Evolutionary conservation across 805 yeast genomes (phyloP), one percentile per base, ranked within the genome.

Genomic region (Lipomyces anomalus): DNA sequence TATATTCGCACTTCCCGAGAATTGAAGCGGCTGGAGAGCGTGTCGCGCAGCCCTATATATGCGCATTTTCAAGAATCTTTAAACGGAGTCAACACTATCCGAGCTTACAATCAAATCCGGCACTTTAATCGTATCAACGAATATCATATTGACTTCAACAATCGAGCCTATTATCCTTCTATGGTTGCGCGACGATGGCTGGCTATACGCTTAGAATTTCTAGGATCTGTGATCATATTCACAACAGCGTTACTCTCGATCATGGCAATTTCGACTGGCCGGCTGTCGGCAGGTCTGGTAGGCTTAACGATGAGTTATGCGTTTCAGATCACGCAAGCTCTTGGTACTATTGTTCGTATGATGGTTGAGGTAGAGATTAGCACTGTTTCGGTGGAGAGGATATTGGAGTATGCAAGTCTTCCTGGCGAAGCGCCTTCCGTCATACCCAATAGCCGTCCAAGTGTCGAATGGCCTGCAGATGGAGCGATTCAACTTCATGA

Each of bases 261-360:
- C 37, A 63, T 79, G 49, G 76, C 88, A 22, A 70, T 88, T 53
- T 74, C 69, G 45, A 69, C 74, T 17, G 94, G 96, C 6, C 65
- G 68, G 17, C 72, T 90, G 28, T 76, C 88, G 17, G 86, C 96
- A n/a, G 98, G 97, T 67, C 69, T 84, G 61, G 88, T 89, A 59
- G 98, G 98, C 71, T 72, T 92, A 59, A 82, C 95, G 18, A 84
- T 92, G 57, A 83, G 95, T 36, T 92, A 92, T 66, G 90, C 98
- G 2, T 73, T 92, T 52, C 95, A 87, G 64, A 76, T 88, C 47
- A 92, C 98, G 0, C 95, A 86, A 65, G 75, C 95, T 0, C 74
- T 92, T 66, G 88, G 89, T 65, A 86, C 96, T 95, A 87, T 92
- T 67, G 97, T 92, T 24, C 78, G 98, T 68, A 89, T 89, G 97